Base-by-base conservation (phyloP, 1,139 yeast genomes). In the Kodamaea arcana region DNA sequence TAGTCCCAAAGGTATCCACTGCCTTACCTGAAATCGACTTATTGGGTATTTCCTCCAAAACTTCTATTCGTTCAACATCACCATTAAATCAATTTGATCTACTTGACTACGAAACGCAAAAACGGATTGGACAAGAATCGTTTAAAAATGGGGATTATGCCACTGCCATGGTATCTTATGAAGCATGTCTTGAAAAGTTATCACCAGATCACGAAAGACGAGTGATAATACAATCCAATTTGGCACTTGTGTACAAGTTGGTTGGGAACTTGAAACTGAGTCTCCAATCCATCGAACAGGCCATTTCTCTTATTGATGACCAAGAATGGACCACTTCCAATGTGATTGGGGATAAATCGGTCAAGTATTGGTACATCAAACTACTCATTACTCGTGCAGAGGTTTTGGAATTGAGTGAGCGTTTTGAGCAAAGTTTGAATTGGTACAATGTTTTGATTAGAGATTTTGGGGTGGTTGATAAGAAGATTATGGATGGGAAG, bases 81-180 rank as follows among this genome's bases (percentile, higher is more conserved):
- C 55, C 62, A 4, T 52, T 71, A 32, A 64, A 70, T 42, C 65
- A 69, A 30, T 65, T 68, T 41, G 65, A 63, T 21, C 65, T 71
- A 32, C 71, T 77, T 6, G 72, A 75, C 54, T 78, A 76, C 50
- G 67, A 68, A 4, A 74, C 75, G n/a, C 66, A 75, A 15, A 77
- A 85, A 41, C 62, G 63, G 13, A 69, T 72, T 23, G 97, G 88
- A 4, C 63, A 78, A 3, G 70, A 69, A 21, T 72, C 80, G 1
- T 92, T 80, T 61, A 74, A 75, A 39, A 72, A 78, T 12, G 98
- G 99, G n/a, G 92, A 92, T 54, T 94, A 83, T 54, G 57, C 78
- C 6, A 58, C 66, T 6, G 92, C 98, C 0, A 65, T 77, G 13
- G 69, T 65, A 16, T 67, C 69, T 34, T 94, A 85, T 51, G 63